Conservation (phyloP, 768 basidiomycete species). For the Botryobasidium botryosum region DNA sequence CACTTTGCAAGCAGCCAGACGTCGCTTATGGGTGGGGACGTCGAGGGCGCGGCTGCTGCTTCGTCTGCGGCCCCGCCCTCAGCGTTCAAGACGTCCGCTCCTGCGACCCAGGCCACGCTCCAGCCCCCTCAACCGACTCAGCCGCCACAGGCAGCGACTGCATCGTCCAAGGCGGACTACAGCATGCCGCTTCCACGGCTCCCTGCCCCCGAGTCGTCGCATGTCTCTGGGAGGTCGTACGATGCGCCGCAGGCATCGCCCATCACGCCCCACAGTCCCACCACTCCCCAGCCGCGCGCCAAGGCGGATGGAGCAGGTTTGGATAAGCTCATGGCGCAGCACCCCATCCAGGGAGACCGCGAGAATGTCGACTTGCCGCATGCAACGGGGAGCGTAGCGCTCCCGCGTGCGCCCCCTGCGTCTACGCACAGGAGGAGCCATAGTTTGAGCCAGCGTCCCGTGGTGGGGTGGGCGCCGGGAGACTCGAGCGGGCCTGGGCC, state of each 20-base stretch:
- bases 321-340: neutral
- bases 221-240: conserved; percentile 71
- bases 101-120: neutral
- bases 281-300: conserved; percentile 10
- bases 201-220: conserved; percentile 64
- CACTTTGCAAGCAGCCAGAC: conserved; percentile 88
- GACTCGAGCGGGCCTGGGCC: conserved; percentile 36
- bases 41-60: conserved; percentile 10
- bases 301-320: neutral
- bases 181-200: conserved; percentile 69
- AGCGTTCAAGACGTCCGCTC: neutral
- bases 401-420: conserved; percentile 57
- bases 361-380: conserved; percentile 7
- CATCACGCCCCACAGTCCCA: conserved; percentile 29
- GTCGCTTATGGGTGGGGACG: conserved; percentile 20
- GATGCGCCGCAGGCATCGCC: conserved; percentile 35
- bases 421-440: conserved; percentile 71
- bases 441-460: conserved; percentile 63
- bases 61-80: conserved; percentile 1
- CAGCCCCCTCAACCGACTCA: conserved; percentile 13
- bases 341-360: neutral
- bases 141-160: conserved; percentile 16
- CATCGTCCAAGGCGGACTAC: conserved; percentile 42
- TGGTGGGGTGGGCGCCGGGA: conserved; percentile 34
- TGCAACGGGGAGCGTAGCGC: conserved; percentile 17